Evolutionary conservation across 306 rosid species (phyloP).

Genomic region (Fragaria nilgerrensis): DNA sequence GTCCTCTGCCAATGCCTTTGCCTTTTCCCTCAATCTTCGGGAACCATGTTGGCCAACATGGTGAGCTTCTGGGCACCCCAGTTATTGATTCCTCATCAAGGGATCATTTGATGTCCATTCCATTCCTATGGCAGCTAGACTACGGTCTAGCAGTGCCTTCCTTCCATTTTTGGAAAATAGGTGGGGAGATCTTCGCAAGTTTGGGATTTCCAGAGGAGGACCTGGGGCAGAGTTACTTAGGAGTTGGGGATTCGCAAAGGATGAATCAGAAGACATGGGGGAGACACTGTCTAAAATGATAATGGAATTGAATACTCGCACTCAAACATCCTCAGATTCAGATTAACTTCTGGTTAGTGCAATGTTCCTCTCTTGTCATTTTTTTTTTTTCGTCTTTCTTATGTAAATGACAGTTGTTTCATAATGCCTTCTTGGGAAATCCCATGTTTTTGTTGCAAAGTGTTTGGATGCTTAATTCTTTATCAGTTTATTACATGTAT

Average conservation of each 20-base stretch:
- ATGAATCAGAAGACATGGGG: constrained; percentile 77
- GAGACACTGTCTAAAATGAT: constrained; percentile 77
- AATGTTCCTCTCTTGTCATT: not conserved
- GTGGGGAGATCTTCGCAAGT: constrained; percentile 49
- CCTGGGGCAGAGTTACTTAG: constrained; percentile 58
- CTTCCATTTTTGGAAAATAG: constrained; percentile 70
- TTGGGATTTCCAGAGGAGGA: constrained; percentile 52
- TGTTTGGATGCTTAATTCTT: no score
- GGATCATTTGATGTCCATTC: constrained; percentile 81
- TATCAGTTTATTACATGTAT: no score
- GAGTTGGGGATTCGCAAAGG: constrained; percentile 77
- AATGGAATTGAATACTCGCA: constrained; percentile 40
- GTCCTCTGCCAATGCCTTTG: constrained; percentile 87
- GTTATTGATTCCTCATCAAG: constrained; percentile 35
- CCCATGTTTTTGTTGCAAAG: no score
- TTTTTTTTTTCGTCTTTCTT: not conserved
- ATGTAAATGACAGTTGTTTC: not conserved
- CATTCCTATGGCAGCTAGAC: constrained; percentile 81
- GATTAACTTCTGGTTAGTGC: constrained; percentile 42
- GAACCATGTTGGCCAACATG: constrained; percentile 56
- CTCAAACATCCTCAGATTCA: constrained; percentile 65
- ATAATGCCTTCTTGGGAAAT: not conserved
- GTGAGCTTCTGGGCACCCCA: constrained; percentile 49
- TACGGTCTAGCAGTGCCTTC: constrained; percentile 69
- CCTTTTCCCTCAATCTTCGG: constrained; percentile 88